Evolutionary conservation across 768 basidiomycete species (phyloP), one percentile per base, ranked within the genome.

Genomic region (Hydnomerulius pinastri): DNA sequence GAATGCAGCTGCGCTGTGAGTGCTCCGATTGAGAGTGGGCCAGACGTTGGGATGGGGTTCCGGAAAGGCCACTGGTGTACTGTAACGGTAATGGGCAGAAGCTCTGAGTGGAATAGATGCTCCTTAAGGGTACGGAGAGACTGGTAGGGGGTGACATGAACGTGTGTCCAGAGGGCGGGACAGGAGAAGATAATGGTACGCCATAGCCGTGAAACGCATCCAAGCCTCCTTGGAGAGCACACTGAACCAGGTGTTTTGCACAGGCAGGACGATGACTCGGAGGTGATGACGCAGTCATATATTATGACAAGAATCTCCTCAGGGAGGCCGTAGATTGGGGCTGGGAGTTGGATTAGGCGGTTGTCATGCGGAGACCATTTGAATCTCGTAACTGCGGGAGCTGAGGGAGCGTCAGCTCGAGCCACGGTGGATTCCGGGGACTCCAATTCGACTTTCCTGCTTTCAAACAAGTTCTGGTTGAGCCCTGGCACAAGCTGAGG

Each of bases 261-360:
- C 7, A 20, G 43, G 6, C 35, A 45, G 23, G 51, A 40, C 2
- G 33, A 44, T 4, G 48, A 49, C 35, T 51, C 51, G 1, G 49
- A 62, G 4, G 42, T 50, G 36, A 62, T 33, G 24, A 63, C 52
- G 8, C 54, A 50, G 25, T 57, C 50, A 43, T 63, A 50, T 39
- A 62, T 48, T n/a, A 62, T 52, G 28, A 60, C 6, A 20, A 62
- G 58, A n/a, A 62, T 40, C 33, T 62, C 61, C 32, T 60, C 61
- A 1, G 60, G 10, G 32, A 62, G 13, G 20, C 17, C 28, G 50
- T 10, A 38, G 46, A 32, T 59, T 50, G 33, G 46, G 53, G 28
- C 57, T 17, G n/a, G n/a, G n/a, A n/a, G n/a, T n/a, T n/a, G n/a
- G n/a, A n/a, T n/a, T n/a, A n/a, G n/a, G n/a, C n/a, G n/a, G n/a